Conservation (phyloP, 2,329 filamentous ascomycete species). For the Annulohypoxylon truncatum region DNA sequence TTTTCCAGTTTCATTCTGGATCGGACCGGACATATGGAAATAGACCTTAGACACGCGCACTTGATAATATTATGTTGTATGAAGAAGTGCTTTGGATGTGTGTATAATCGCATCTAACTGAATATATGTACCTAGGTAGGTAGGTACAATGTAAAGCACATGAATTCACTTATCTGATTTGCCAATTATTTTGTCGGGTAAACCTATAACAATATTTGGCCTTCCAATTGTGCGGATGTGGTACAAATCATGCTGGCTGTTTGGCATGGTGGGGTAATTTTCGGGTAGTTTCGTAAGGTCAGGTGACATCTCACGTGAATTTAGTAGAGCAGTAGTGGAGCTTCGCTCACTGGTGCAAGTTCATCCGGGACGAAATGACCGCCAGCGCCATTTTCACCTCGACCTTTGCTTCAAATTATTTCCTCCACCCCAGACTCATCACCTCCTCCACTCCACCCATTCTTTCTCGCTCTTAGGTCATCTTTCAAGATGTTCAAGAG, state of each 20-base stretch:
- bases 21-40: conserved; percentile 22
- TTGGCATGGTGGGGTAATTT: conserved; percentile 5
- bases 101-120: too few relatives aligned
- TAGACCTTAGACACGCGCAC: conserved; percentile 22
- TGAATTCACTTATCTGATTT: neutral
- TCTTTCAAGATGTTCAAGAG: conserved; percentile 86
- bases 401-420: conserved; percentile 43
- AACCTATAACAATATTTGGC: neutral
- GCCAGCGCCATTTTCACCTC: conserved; percentile 43
- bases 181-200: neutral
- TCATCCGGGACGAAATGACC: conserved; percentile 35
- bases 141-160: neutral
- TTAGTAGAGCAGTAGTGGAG: conserved; percentile 22
- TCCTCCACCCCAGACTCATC: conserved; percentile 54
- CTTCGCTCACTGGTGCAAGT: conserved; percentile 21
- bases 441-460: conserved; percentile 69
- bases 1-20: conserved; percentile 27
- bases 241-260: neutral
- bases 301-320: conserved; percentile 37
- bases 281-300: conserved; percentile 38
- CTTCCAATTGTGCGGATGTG: neutral
- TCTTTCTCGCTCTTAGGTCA: conserved; percentile 73
- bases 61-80: conserved; percentile 7
- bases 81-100: neutral
- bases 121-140: neutral